Base-by-base conservation (phyloP, 257 asterid species). In the Paraleonurus japonicus region DNA sequence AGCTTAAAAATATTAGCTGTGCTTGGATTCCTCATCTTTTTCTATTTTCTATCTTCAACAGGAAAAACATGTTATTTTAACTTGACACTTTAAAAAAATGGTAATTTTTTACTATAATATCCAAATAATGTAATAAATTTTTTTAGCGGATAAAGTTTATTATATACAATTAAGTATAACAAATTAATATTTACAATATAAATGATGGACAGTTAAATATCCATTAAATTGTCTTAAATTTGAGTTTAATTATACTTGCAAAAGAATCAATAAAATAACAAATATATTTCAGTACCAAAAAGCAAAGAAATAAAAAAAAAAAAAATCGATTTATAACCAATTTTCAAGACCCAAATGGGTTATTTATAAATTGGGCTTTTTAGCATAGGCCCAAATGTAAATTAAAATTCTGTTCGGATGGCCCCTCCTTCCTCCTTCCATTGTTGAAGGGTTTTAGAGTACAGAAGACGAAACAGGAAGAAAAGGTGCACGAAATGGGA, bases 401-500 rank as follows among this genome's bases (percentile, higher is more conserved):
- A 2, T 19, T 27, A 13, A 39, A 17, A 54, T 3, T 3, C 13
- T 17, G 28, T 11, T 65, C 15, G 41, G 19, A 30, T 5, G 66
- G 69, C 27, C 24, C 54, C 3, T 41, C 58, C 35, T 41, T 22
- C 41, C 48, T 17, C 20, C 20, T 55, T 3, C 61, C 45, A 57
- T 77, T 6, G 69, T 23, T 5, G 61, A 61, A 75, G 85, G 83
- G 79, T 58, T 81, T 75, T 74, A 70, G 80, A 80, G 62, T 24
- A 67, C 76, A 20, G 75, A 47, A 41, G 67, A 28, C 35, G 32
- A 48, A 59, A 70, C 13, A 37, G 50, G 3, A 32, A 53, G 26
- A 19, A 48, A 35, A 12, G 67, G 55, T 11, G 70, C 26, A 26
- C 22, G 28, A 45, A 73, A 93, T 93, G 98, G 97, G 99, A 61